phyloP scores from a whole-genome alignment of 805 yeast genomes.

The Pichia rugopelliculosa region DNA sequence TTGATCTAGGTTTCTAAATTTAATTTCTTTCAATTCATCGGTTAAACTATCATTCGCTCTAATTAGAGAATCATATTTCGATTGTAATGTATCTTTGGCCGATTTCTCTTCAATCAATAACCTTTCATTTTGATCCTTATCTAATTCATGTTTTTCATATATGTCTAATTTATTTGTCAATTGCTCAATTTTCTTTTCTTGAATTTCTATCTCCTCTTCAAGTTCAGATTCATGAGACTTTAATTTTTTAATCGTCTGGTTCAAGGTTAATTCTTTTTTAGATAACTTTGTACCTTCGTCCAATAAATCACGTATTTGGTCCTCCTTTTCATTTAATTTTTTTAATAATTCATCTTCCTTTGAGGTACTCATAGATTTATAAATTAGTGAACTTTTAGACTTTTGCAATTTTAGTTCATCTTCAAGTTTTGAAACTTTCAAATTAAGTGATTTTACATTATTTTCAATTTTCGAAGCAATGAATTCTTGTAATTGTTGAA shows the following conservation, averaged over 20 bases:
- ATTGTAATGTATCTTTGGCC: slow-evolving; percentile 18
- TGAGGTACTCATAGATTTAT: neutral
- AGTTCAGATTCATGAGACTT: slow-evolving; percentile 36
- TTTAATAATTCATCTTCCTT: slow-evolving; percentile 1
- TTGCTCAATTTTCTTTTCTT: slow-evolving; percentile 22
- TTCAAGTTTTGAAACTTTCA: slow-evolving; percentile 1
- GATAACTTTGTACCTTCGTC: slow-evolving; percentile 74
- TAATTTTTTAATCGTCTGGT: slow-evolving; percentile 58
- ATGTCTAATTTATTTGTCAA: slow-evolving; percentile 7
- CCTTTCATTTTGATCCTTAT: neutral
- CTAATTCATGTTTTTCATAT: slow-evolving; percentile 1
- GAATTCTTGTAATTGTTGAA: neutral
- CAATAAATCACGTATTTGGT: slow-evolving; percentile 54
- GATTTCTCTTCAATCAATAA: slow-evolving; percentile 27
- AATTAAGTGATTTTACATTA: neutral
- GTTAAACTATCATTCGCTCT: slow-evolving; percentile 20
- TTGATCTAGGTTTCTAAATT: slow-evolving; percentile 29
- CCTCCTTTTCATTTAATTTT: slow-evolving; percentile 44
- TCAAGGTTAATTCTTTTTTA: slow-evolving; percentile 59
- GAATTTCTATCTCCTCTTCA: slow-evolving; percentile 29
- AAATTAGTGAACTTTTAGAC: neutral
- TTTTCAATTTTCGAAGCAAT: neutral
- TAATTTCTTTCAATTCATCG: slow-evolving; percentile 27
- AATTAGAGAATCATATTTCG: slow-evolving; percentile 19
- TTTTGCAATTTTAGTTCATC: neutral